Evolutionary conservation across 1,139 yeast species (phyloP).

Genomic region (Protomyces arabidopsidicola): DNA sequence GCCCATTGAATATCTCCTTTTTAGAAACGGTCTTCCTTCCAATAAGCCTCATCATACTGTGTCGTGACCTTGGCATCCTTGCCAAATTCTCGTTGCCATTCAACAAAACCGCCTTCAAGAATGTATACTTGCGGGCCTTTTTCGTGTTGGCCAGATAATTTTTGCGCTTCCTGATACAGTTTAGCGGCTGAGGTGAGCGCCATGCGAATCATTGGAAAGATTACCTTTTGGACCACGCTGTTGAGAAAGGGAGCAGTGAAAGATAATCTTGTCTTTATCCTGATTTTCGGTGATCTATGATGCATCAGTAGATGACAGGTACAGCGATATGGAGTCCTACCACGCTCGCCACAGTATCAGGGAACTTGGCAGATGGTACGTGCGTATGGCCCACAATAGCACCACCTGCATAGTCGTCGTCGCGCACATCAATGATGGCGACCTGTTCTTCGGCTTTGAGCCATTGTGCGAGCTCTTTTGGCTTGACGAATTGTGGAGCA

Average conservation of each 20-base stretch:
- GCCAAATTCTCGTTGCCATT: conserved; percentile 77
- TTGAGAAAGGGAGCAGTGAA: conserved; percentile 56
- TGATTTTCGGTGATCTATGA: conserved; percentile 11
- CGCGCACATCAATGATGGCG: conserved; percentile 81
- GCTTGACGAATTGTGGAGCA: background rate
- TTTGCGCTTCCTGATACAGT: conserved; percentile 42
- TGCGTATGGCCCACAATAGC: conserved; percentile 63
- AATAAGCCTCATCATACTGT: conserved; percentile 33
- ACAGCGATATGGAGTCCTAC: too few relatives aligned
- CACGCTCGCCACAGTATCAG: conserved; percentile 46
- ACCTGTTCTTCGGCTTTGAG: conserved; percentile 35
- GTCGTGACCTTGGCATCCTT: conserved; percentile 63
- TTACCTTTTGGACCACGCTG: background rate
- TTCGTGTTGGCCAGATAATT: conserved; percentile 39
- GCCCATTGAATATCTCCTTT: background rate
- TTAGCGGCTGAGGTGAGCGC: conserved; percentile 81
- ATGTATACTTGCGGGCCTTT: conserved; percentile 58
- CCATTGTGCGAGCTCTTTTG: conserved; percentile 17
- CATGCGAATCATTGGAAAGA: conserved; percentile 51
- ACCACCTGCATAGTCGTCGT: conserved; percentile 71
- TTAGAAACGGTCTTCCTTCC: conserved; percentile 27
- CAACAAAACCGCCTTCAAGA: conserved; percentile 67
- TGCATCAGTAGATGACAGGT: conserved; percentile 2
- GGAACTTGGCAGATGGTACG: conserved; percentile 55
- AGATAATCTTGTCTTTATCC: conserved; percentile 43